Evolutionary conservation across 768 basidiomycete genomes (phyloP), one percentile per base, ranked within the genome.

Genomic region (Tricholoma flavovirens): DNA sequence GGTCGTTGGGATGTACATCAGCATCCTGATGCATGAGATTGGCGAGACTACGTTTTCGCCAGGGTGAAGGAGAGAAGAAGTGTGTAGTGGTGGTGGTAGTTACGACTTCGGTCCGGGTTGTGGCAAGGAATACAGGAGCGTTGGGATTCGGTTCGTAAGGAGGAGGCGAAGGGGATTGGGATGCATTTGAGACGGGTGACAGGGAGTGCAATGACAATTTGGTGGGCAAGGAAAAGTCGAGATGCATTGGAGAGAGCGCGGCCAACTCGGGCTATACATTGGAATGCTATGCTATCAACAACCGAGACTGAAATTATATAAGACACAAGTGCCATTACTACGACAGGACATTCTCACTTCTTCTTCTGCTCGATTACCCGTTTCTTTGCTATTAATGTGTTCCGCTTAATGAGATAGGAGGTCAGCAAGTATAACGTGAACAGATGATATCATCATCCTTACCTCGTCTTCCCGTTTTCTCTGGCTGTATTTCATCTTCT

Each of bases 401-500:
- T 74, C 54, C 83, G 82, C 90, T 93, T 65, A 26, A 59, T 61
- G 33, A 29, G 26, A 55, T 29, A 57, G 24, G 17, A 56, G 33
- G 43, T 59, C 63, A 69, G 60, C 15, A 15, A 54, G 10, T 15
- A 26, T 26, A 19, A 38, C 33, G 32, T 43, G 26, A 38, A 45
- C 17, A 38, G 26, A 38, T 36, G 29, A 24, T n/a, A n/a, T n/a
- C 19, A 5, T 56, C 24, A 52, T 22, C 74, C 86, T 62, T 68
- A 94, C 94, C 88, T 96, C 91, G 22, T 78, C 73, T 12, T 78
- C 77, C 58, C 86, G 85, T 73, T 87, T 90, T 68, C 81, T 79
- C 67, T 95, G 82, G 61, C 86, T 85, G 67, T 90, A 83, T 74
- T 93, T 92, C 83, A 97, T 90, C 73, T 88, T 88, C 72, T 93